Base-by-base conservation (phyloP, 2,329 filamentous ascomycete species). In the Microcera coccophila region DNA sequence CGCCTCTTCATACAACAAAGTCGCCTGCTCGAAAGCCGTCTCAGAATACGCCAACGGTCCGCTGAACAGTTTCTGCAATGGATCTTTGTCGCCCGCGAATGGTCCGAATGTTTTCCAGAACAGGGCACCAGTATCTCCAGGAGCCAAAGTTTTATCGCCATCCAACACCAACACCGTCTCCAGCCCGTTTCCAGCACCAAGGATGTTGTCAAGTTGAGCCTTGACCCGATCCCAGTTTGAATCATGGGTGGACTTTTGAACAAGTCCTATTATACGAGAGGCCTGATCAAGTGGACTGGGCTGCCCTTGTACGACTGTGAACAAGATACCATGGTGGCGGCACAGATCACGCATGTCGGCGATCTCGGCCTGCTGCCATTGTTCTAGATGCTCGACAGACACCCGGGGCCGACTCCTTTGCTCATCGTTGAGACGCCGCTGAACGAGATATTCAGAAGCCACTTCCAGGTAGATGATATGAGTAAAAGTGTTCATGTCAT, bases 401-500 rank as follows among this genome's bases (percentile, higher is more conserved):
- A 51, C 20, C 3, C 15, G 2, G 3, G 61, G 50, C 1, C 75
- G 73, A 5, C 9, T 29, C 45, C 66, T 67, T 12, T 42, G 21
- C 1, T 16, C 52, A 48, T 82, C 75, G 0, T 59, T 38, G 0
- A 21, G 26, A n/a, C 67, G 63, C 15, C 64, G 69, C 32, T 68
- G 39, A 1, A 46, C 45, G 14, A 82, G 58, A 1, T 58, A 18
- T 2, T 67, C 51, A 1, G 65, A 48, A 2, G 64, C 50, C 1
- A 69, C 52, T 33, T 76, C 59, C 20, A 84, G 53, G 51, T 84
- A 83, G 11, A 84, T 33, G 12, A 85, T 76, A 49, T 84, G 78
- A 0, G 76, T 79, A 54, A 70, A 84, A 0, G 59, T 66, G 0
- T 63, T 33, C 4, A 71, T 37, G 42, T 84, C 79, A 7, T 52